These are phyloP conservation scores for Taphrina populina DNA, from an alignment of 1,139 yeast species.

Conservation along the genomic window DNA sequence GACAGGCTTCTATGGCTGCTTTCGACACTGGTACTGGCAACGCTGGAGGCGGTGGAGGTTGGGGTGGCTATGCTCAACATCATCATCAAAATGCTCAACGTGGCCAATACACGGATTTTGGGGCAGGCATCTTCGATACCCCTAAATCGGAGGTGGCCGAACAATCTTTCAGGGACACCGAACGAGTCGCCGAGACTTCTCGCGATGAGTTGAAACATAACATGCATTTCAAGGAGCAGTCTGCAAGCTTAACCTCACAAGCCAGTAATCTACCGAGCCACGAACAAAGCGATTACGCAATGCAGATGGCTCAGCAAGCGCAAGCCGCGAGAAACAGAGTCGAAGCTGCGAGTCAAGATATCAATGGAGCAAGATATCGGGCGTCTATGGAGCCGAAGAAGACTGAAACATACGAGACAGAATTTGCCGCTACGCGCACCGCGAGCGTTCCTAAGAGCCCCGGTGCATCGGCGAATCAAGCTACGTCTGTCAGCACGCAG, in stretches of 20 bases:
- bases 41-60: slow-evolving; percentile 19
- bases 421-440: not conserved
- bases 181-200: slow-evolving; percentile 1
- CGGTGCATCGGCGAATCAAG: not conserved
- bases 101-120: slow-evolving; percentile 32
- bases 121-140: slow-evolving; percentile 35
- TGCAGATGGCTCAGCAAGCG: slow-evolving; percentile 14
- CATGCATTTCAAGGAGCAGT: slow-evolving; percentile 2
- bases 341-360: slow-evolving; percentile 3
- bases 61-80: slow-evolving; percentile 22
- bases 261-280: too few relatives aligned
- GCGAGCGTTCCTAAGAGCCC: not conserved
- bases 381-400: too few relatives aligned
- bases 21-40: slow-evolving; percentile 13
- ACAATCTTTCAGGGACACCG: slow-evolving; percentile 24
- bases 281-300: slow-evolving; percentile 17
- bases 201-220: slow-evolving; percentile 13
- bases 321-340: slow-evolving; percentile 11
- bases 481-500: too few relatives aligned
- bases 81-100: slow-evolving; percentile 22
- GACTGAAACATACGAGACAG: not conserved
- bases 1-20: slow-evolving; percentile 17
- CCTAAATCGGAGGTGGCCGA: slow-evolving; percentile 36
- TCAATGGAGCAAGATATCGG: not conserved
- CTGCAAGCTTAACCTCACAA: not conserved